Conservation (phyloP, 2,329 filamentous ascomycete species). For the Coleophoma eucalyptorum region DNA sequence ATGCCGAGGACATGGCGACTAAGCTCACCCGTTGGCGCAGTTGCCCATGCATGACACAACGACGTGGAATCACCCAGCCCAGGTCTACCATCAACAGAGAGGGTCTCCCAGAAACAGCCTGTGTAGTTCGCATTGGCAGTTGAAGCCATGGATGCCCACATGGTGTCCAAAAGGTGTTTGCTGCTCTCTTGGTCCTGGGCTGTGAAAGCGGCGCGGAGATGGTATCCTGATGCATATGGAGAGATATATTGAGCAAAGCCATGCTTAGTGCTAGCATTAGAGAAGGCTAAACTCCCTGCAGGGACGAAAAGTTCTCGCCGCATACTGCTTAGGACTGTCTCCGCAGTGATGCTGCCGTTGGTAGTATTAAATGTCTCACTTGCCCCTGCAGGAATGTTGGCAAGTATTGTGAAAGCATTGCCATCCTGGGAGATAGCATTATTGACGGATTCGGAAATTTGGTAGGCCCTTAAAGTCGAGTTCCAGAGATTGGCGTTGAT, state of each 20-base stretch:
- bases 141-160: constrained; percentile 26
- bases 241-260: constrained; percentile 21
- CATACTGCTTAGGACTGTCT: constrained; percentile 15
- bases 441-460: constrained; percentile 15
- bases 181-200: constrained; percentile 7
- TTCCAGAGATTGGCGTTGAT: constrained; percentile 24
- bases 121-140: constrained; percentile 22
- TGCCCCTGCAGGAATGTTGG: no score
- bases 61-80: constrained; percentile 24
- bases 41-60: constrained; percentile 30
- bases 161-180: constrained; percentile 11
- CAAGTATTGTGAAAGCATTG: constrained; percentile 29
- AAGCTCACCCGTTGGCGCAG: constrained; percentile 23
- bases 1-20: not conserved
- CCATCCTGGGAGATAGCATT: constrained; percentile 26
- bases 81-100: constrained; percentile 18
- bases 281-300: constrained; percentile 19
- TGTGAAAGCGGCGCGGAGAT: constrained; percentile 25
- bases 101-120: constrained; percentile 27
- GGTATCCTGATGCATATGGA: constrained; percentile 26
- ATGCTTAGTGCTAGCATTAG: constrained; percentile 1
- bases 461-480: constrained; percentile 20
- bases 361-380: no score
- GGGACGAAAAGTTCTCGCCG: constrained; percentile 6
- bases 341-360: constrained; percentile 10